Base-by-base conservation (phyloP, 1,284 basidiomycete species). In the Naganishia liquefaciens region DNA sequence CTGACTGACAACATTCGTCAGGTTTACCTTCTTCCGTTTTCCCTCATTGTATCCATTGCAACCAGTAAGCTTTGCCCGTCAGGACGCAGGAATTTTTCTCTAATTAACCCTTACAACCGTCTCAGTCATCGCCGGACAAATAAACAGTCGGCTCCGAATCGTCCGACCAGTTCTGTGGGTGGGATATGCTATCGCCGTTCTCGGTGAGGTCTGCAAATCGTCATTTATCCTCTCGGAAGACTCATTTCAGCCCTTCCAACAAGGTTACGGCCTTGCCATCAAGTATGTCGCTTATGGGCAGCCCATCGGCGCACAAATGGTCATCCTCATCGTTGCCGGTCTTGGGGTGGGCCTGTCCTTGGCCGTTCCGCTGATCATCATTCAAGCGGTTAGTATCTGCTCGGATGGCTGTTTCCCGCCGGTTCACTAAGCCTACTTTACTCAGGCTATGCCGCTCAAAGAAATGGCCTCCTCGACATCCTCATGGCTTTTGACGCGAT, bases 381-480 rank as follows among this genome's bases (percentile, higher is more conserved):
- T 68, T n/a, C 63, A 64, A 33, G 55, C 60, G 1, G 63, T 57
- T 27, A 54, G 61, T 54, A 27, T 67, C n/a, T 9, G 30, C 25
- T 7, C 19, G 3, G 28, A 49, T n/a, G 15, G 19, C 15, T 25
- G 11, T 15, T 5, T 21, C 5, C 15, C 17, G 21, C 4, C 19
- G 33, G 10, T 58, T 74, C 19, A 7, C 65, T 71, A 15, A 63
- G 71, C 19, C n/a, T 76, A 21, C 68, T 74, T 50, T 51, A 49
- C 77, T 5, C 76, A 78, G 69, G 75, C 76, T 0, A 76, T 79
- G 76, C 77, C 77, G 11, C 43, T 73, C 30, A 73, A 74, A 60
- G 78, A 79, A 40, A 76, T 79, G 76, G 77, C 76, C 15, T 73
- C 76, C 1, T 68, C 73, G 1, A 79, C 76, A 4, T 68, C 70